phyloP scores from a whole-genome alignment of 495 filamentous ascomycete species.

The Aspergillus ostianus region DNA sequence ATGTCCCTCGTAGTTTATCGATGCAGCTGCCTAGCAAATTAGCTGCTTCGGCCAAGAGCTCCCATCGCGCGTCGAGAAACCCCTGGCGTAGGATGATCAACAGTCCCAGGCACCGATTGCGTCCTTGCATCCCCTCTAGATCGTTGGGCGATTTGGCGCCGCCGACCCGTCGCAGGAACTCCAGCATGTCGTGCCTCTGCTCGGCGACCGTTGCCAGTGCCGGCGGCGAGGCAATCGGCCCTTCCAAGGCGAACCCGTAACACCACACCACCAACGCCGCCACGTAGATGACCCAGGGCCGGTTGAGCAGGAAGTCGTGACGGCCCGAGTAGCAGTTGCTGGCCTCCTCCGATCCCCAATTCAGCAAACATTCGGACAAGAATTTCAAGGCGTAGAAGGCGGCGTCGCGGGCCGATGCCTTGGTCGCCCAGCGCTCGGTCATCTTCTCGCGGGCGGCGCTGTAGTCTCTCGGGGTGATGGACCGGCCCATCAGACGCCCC shows the following conservation, averaged over 20 bases:
- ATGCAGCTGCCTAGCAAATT: conserved; percentile 80
- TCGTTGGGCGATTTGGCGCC: conserved; percentile 79
- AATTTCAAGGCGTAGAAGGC: conserved; percentile 93
- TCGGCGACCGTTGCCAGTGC: conserved; percentile 57
- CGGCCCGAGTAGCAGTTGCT: conserved; percentile 65
- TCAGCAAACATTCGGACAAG: conserved; percentile 72
- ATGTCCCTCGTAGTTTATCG: conserved; percentile 43
- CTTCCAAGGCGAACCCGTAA: conserved; percentile 91
- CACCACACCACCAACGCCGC: conserved; percentile 91
- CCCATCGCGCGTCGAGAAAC: conserved; percentile 84
- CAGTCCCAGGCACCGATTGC: conserved; percentile 81
- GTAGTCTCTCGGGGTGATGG: conserved; percentile 80
- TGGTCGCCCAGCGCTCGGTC: conserved; percentile 87
- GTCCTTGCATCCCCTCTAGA: conserved; percentile 67
- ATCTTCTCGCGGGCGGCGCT: conserved; percentile 77
- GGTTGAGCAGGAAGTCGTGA: conserved; percentile 86
- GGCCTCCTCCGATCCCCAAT: conserved; percentile 33
- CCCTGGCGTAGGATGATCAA: conserved; percentile 78
- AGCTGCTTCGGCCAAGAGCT: conserved; percentile 83
- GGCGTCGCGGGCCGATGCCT: conserved; percentile 86
- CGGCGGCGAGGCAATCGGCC: conserved; percentile 58
- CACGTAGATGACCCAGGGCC: conserved; percentile 97
- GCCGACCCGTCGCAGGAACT: conserved; percentile 71
- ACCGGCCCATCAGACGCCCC: conserved; percentile 76
- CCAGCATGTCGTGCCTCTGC: conserved; percentile 73